Evolutionary conservation across 1,284 basidiomycete species (phyloP), one percentile per base, ranked within the genome.

Genomic region (Fistulinella cinereoalba): DNA sequence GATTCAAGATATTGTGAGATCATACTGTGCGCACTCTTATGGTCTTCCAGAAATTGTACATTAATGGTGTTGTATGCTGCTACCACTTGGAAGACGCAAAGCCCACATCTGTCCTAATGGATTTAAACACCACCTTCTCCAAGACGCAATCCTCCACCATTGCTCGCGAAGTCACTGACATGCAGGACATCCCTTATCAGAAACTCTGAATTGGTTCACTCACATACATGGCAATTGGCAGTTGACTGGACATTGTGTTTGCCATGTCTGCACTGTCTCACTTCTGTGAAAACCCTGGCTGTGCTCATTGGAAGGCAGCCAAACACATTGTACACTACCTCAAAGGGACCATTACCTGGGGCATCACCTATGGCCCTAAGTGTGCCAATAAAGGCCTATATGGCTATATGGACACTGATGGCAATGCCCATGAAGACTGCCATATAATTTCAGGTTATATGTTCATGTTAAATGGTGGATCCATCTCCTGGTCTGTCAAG

Each of bases 1-100:
- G 48, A 2, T 46, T 50, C 24, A 39, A 46, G 10, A 29, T 50
- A 9, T 42, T 21, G 1, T 3, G 13, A 0, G 31, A 50, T 19
- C 31, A 13, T 6, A 9, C 10, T 4, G 16, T 24, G 3, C 12
- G 16, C 5, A 46, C 31, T 5, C 29, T 45, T 4, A 42, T 22
- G 2, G 11, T 46, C 3, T 44, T 21, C 1, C 36, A 49, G 5
- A 7, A 44, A 18, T 16, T 28, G 0, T 50, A 46, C 9, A 33
- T 41, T 18, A 22, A 44, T 12, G 25, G 41, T 2, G 44, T 50
- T 1, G 18, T 50, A 1, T 4, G 27, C 10, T 16, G 29, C 4
- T 47, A 21, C 33, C 43, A 47, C 5, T 37, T 44, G 1, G 0
- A 12, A 0, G 22, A 46, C 16, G 3, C 2, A 1, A 46, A 46